Percentiles rank a stretch among this genome's conserved stretches.
Evolutionary conservation across 129 eudicot genomes (phyloP).

Genomic region (Smallanthus sonchifolius): DNA sequence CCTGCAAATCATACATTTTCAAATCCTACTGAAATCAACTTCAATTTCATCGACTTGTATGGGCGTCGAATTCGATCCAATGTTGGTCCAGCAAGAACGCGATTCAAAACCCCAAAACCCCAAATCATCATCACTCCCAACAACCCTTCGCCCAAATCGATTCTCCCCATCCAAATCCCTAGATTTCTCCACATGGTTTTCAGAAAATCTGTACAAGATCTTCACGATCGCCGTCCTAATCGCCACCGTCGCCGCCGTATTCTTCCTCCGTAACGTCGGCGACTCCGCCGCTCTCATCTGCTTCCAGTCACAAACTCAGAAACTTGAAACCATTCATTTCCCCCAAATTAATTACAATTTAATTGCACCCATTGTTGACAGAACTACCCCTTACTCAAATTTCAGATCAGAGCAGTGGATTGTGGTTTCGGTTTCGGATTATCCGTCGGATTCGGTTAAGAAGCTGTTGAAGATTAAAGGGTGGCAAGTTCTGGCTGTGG

Average conservation of each 20-base stretch:
- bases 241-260: slow-evolving; percentile 60
- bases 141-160: slow-evolving; percentile 32
- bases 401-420: slow-evolving; percentile 14
- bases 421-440: slow-evolving; percentile 3
- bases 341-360: slow-evolving; percentile 43
- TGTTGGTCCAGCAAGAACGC: slow-evolving; percentile 50
- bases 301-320: slow-evolving; percentile 49
- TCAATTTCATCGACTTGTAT: not conserved
- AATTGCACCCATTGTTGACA: not conserved
- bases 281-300: slow-evolving; percentile 69
- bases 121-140: slow-evolving; percentile 25
- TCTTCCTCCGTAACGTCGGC: slow-evolving; percentile 70
- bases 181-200: slow-evolving; percentile 75
- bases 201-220: slow-evolving; percentile 73
- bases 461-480: slow-evolving; percentile 1
- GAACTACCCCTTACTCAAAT: not conserved
- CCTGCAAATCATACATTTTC: not conserved
- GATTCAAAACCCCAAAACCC: slow-evolving; percentile 38
- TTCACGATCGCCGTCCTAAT: slow-evolving; percentile 41
- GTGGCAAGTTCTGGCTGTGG: slow-evolving; percentile 6
- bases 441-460: slow-evolving; percentile 3
- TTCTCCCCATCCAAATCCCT: slow-evolving; percentile 49
- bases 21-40: not conserved
- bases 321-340: slow-evolving; percentile 1
- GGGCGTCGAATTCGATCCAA: slow-evolving; percentile 1